Base-by-base conservation (phyloP, 164 flowering plant species). In the Liquidambar formosana region DNA sequence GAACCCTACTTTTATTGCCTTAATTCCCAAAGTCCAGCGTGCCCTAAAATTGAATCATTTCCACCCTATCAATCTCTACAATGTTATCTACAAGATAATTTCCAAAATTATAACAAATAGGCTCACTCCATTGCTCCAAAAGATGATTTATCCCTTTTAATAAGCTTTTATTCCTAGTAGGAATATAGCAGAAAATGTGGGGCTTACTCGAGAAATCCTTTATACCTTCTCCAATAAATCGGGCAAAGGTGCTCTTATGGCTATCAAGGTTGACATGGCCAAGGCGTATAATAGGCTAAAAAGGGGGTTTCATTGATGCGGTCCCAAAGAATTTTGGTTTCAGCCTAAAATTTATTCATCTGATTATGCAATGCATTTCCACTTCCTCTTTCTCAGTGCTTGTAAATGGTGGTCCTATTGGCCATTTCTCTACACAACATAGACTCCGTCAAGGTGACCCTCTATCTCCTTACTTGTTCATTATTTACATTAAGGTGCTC, bases 371-470 rank as follows among this genome's bases (percentile, higher is more conserved):
- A 19, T 60, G 63, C 44, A 60, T 60, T 5, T 28, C 63, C 16
- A 27, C 44, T 27, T 8, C 45, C 0, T 14, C 44, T 5, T 27
- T 10, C 0, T 13, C 44, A 0, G 44, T 60, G 19, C 63, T 60
- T 18, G 28, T 60, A 16, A 60, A 60, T n/a, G 63, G 63, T 12
- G 22, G 22, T 1, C 44, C 10, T 0, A 4, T 27, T 5, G 63
- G 44, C 1, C 8, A 15, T 26, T 10, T 60, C 44, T 4, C 5
- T 1, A 0, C 6, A 14, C 3, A 2, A 8, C 13, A 44, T 4
- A 44, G 63, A 10, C 26, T 60, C 46, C 63, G 63, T 2, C 44
- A 60, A 26, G 44, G 44, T 9, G 63, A n/a, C n/a, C 63, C 44
- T 3, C 22, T 60, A n/a, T 60, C 63, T 5, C 2, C 44, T 1